Evolutionary conservation across 2,329 filamentous ascomycete genomes (phyloP).

Genomic region (Trichothecium sympodiale): DNA sequence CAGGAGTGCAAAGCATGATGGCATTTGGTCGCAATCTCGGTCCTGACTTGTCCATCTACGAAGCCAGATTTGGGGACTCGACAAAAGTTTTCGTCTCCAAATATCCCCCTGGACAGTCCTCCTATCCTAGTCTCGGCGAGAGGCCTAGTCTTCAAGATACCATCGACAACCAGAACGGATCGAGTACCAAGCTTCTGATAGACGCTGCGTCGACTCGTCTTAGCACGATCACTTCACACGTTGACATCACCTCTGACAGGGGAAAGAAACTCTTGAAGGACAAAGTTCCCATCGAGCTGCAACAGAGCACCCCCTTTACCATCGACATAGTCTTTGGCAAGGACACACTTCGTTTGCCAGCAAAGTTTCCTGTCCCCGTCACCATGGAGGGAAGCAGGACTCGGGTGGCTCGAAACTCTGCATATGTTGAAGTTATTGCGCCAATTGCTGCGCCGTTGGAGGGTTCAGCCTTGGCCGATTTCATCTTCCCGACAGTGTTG

Average conservation of each 20-base stretch:
- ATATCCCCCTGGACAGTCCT: slow-evolving; percentile 21
- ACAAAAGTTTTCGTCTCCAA: slow-evolving; percentile 23
- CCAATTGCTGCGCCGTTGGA: slow-evolving; percentile 13
- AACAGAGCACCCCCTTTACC: slow-evolving; percentile 25
- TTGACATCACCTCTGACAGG: slow-evolving; percentile 23
- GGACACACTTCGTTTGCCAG: slow-evolving; percentile 15
- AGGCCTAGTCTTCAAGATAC: slow-evolving; percentile 12
- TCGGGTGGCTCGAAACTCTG: slow-evolving; percentile 30
- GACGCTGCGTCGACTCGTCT: slow-evolving; percentile 16
- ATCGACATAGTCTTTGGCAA: slow-evolving; percentile 29
- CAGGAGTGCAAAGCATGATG: slow-evolving; percentile 11
- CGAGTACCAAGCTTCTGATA: slow-evolving; percentile 14
- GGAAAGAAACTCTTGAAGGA: slow-evolving; percentile 25
- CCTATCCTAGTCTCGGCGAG: slow-evolving; percentile 14
- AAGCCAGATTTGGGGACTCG: slow-evolving; percentile 17
- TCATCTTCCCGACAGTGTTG: slow-evolving; percentile 24
- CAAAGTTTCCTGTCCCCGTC: slow-evolving; percentile 30
- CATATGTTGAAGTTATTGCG: slow-evolving; percentile 33
- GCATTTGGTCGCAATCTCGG: slow-evolving; percentile 15
- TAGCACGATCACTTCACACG: slow-evolving; percentile 24
- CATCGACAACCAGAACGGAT: slow-evolving; percentile 9
- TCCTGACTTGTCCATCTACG: slow-evolving; percentile 17
- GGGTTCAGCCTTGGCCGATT: slow-evolving; percentile 16
- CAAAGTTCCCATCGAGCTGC: slow-evolving; percentile 23
- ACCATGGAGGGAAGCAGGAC: slow-evolving; percentile 20